Conservation (phyloP, 2,329 filamentous ascomycete species). For the Aureobasidium sp. region DNA sequence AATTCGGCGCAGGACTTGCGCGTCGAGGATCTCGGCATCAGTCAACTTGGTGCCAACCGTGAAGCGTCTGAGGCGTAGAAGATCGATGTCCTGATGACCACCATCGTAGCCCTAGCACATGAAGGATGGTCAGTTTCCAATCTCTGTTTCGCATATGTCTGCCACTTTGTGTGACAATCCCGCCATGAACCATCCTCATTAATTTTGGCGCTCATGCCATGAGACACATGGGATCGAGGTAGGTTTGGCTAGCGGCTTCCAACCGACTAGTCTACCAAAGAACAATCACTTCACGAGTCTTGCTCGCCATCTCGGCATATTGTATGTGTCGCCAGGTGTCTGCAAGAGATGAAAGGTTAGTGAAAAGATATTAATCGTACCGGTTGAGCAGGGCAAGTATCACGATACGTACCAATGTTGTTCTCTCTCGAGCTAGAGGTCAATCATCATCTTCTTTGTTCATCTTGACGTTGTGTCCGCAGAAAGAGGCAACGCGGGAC, state of each 20-base stretch:
- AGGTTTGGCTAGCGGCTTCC: constrained; percentile 14
- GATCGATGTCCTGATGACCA: constrained; percentile 70
- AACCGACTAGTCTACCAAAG: constrained; percentile 15
- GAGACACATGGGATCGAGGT: constrained; percentile 6
- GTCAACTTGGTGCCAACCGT: constrained; percentile 61
- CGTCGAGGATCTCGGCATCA: constrained; percentile 57
- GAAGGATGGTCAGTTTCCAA: constrained; percentile 9
- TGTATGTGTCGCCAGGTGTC: not conserved
- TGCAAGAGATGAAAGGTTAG: not conserved
- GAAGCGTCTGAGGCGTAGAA: constrained; percentile 75
- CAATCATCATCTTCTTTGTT: not conserved
- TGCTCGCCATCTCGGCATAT: constrained; percentile 9
- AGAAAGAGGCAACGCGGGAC: constrained; percentile 12
- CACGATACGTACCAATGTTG: not conserved
- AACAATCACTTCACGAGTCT: constrained; percentile 5
- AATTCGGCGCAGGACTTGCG: constrained; percentile 59
- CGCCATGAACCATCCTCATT: constrained; percentile 5
- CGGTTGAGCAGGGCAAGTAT: not conserved
- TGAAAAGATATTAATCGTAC: not conserved
- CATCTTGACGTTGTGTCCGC: not conserved
- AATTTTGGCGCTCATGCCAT: constrained; percentile 8
- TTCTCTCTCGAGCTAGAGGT: not conserved
- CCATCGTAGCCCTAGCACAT: constrained; percentile 60
- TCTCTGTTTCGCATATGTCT: constrained; percentile 6
- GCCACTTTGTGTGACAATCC: constrained; percentile 1